A percentile compares a stretch with the other conserved stretches of the same genome.
phyloP scores from a whole-genome alignment of 345 rosid genomes.

The Rubroshorea leprosula region DNA sequence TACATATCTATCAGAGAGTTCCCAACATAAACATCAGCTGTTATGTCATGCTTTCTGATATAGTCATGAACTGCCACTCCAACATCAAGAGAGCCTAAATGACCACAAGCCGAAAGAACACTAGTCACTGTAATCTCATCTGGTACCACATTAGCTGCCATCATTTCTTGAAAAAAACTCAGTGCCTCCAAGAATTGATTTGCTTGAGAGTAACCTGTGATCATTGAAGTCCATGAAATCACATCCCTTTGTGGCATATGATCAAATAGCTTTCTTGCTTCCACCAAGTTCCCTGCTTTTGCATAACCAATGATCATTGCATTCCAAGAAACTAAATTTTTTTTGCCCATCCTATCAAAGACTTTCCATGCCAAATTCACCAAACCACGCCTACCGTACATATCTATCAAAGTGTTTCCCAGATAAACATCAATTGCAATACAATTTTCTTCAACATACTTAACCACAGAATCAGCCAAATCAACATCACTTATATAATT shows the following conservation, averaged over 20 bases:
- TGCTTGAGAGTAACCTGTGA: slow-evolving; percentile 42
- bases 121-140: slow-evolving; percentile 52
- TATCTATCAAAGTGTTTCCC: slow-evolving; percentile 53
- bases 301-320: slow-evolving; percentile 38
- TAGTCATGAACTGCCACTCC: slow-evolving; percentile 41
- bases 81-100: slow-evolving; percentile 36
- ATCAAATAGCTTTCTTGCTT: slow-evolving; percentile 44
- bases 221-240: slow-evolving; percentile 64
- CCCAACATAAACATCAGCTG: slow-evolving; percentile 32
- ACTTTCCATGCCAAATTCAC: slow-evolving; percentile 31
- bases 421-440: slow-evolving; percentile 45
- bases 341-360: slow-evolving; percentile 37
- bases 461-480: slow-evolving; percentile 26
- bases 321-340: slow-evolving; percentile 49
- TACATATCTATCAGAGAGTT: slow-evolving; percentile 58
- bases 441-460: slow-evolving; percentile 32
- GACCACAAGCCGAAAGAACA: slow-evolving; percentile 54
- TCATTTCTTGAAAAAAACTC: slow-evolving; percentile 47
- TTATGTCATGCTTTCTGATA: slow-evolving; percentile 24
- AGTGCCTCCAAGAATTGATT: slow-evolving; percentile 36
- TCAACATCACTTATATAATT: slow-evolving; percentile 18
- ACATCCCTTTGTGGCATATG: slow-evolving; percentile 48
- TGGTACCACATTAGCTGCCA: slow-evolving; percentile 36
- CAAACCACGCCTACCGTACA: slow-evolving; percentile 46
- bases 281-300: slow-evolving; percentile 27